These are phyloP conservation scores for Tylopilus vinaceipallidus DNA, from an alignment of 768 basidiomycete genomes.

Conservation along the genomic window DNA sequence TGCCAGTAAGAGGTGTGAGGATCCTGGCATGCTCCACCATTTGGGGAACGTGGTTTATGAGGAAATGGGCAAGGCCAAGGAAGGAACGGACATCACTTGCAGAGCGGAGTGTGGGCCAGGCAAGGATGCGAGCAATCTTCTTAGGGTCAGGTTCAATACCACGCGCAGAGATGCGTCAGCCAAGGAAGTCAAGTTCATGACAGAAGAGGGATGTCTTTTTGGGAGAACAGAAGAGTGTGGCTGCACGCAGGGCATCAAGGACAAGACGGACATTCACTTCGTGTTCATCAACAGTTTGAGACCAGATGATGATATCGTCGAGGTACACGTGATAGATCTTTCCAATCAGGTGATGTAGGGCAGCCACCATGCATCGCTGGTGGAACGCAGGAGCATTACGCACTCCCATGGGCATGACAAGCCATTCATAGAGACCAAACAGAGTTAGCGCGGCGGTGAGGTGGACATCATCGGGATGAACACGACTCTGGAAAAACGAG, in stretches of 20 bases:
- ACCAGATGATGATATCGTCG: conserved; percentile 25
- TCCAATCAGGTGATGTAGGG: conserved; percentile 15
- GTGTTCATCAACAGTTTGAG: background rate
- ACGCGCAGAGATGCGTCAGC: background rate
- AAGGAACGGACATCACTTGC: background rate
- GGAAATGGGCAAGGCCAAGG: background rate
- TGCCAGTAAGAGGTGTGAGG: background rate
- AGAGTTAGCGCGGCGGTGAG: conserved; percentile 40
- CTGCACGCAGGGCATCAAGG: background rate
- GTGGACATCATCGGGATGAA: conserved; percentile 28
- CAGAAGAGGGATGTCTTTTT: background rate
- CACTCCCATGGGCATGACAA: conserved; percentile 12
- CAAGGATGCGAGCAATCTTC: background rate
- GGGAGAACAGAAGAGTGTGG: background rate
- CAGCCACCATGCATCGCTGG: conserved; percentile 13
- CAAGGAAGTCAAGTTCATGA: background rate
- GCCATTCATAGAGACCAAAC: conserved; percentile 40
- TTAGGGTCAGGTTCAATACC: background rate
- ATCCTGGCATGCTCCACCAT: background rate
- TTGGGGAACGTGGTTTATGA: background rate
- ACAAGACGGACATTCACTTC: background rate
- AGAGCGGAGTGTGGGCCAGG: background rate
- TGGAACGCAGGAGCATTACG: conserved; percentile 18
- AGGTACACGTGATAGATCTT: conserved; percentile 16
- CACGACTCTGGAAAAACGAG: conserved; percentile 38